Conservation (phyloP, 345 rosid species). For the Brassica cretica region DNA sequence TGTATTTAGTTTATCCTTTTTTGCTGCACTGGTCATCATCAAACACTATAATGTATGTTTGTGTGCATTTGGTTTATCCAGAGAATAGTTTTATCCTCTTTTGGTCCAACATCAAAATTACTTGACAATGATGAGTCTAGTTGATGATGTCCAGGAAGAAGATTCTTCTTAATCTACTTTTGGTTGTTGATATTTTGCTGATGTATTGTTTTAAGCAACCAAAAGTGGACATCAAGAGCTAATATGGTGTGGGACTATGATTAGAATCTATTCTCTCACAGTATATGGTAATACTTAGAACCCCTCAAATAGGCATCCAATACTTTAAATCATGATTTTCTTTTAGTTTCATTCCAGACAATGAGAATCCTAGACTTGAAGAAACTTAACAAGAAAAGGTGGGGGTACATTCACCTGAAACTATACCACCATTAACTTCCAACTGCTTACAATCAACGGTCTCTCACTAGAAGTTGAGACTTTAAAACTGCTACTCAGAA, state of each 20-base stretch:
- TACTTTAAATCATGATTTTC: conserved; percentile 12
- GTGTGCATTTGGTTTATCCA: conserved; percentile 1
- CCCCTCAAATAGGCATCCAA: conserved; percentile 37
- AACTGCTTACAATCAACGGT: conserved; percentile 20
- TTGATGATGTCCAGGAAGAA: conserved; percentile 4
- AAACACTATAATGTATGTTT: neutral
- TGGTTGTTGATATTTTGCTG: conserved; percentile 5
- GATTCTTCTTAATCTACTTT: conserved; percentile 26
- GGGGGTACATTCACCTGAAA: conserved; percentile 10
- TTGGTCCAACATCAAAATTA: conserved; percentile 1
- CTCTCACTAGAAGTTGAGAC: neutral
- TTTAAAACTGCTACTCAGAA: neutral
- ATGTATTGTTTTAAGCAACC: conserved; percentile 30
- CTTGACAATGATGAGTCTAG: conserved; percentile 24
- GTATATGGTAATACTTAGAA: conserved; percentile 12
- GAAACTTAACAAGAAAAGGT: conserved; percentile 16
- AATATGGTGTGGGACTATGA: conserved; percentile 25
- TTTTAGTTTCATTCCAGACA: conserved; percentile 22
- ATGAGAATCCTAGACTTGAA: conserved; percentile 27
- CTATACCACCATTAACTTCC: conserved; percentile 10
- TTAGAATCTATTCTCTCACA: conserved; percentile 19
- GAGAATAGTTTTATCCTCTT: conserved; percentile 2
- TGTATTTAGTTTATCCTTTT: conserved; percentile 15
- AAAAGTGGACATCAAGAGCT: conserved; percentile 33
- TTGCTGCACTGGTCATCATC: neutral